Percentiles rank a stretch among this genome's conserved stretches.
These are phyloP conservation scores for Pythium scleroteichum DNA, from an alignment of 352 stramenopile species.

Conservation along the genomic window DNA sequence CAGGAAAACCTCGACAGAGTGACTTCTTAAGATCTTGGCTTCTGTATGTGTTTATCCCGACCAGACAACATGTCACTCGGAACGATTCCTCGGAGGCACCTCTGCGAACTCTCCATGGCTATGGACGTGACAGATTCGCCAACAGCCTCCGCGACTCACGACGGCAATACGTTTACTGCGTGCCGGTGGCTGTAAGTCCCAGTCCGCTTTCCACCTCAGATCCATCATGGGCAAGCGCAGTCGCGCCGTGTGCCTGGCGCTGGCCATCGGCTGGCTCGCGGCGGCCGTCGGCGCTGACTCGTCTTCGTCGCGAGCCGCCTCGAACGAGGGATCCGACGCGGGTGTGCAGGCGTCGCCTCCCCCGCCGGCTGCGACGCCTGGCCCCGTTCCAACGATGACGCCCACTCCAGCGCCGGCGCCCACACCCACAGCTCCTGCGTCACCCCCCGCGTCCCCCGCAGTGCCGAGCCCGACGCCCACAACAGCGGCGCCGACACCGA, in stretches of 20 bases:
- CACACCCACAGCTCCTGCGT: not conserved
- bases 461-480: constrained; percentile 6
- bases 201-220: too few species aligned
- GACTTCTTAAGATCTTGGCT: too few species aligned
- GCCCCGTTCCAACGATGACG: not conserved
- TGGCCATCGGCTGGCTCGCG: not conserved
- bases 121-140: not conserved
- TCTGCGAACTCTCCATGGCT: not conserved
- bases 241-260: not conserved
- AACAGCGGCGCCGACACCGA: not conserved
- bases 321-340: not conserved
- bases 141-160: not conserved
- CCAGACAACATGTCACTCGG: not conserved
- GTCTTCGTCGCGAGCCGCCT: not conserved
- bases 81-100: not conserved
- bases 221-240: not conserved
- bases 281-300: not conserved
- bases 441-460: not conserved
- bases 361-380: not conserved
- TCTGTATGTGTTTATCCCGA: too few species aligned
- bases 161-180: not conserved
- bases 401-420: not conserved
- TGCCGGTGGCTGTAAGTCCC: too few species aligned
- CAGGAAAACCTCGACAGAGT: too few species aligned
- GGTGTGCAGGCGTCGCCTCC: not conserved